Evolutionary conservation across 2,329 filamentous ascomycete species (phyloP), one percentile per base, ranked within the genome.

Genomic region (Blumeria hordei): DNA sequence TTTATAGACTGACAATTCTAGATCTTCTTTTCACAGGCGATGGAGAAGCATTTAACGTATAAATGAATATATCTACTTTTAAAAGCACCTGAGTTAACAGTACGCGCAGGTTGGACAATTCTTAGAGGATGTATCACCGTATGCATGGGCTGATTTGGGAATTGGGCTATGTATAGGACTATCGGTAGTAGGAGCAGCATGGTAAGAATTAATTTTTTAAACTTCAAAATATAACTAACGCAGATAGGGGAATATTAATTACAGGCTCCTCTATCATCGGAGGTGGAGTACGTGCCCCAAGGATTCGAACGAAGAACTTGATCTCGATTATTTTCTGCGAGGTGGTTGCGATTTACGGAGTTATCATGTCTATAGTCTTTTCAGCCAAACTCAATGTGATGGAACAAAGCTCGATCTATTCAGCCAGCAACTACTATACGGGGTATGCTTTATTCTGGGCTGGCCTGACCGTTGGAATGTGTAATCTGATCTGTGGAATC

Each of bases 291-390:
- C 90, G 85, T 70, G 90, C 92, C 49, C 93, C 93, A 39, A 84
- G 92, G 64, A 98, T 98, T 71, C 86, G 92, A 68, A 98, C 92
- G 60, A 98, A 98, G 81, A 98, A 98, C 75, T 71, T 98, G 66
- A 96, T 98, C 68, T 96, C 90, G 64, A 98, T 98, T 70, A 96
- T 98, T 72, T 98, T 98, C 73, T 98, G 92, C 74, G 92, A 98
- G 72, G 92, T 98, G 66, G 92, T 98, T 65, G 92, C 92, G 70
- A 98, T 98, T 69, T 98, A 98, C 76, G 93, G 93, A 64, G 90
- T 98, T 70, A 98, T 98, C 72, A 98, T 98, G 88, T 84, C 88
- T 64, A 98, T 98, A 68, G 85, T 98, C 64, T 96, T 96, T 73
- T 93, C 88, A 47, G 77, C 88, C 58, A 94, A 95, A 70, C 72